Evolutionary conservation across 2,329 filamentous ascomycete species (phyloP).

Genomic region (Colletotrichum higginsianum): DNA sequence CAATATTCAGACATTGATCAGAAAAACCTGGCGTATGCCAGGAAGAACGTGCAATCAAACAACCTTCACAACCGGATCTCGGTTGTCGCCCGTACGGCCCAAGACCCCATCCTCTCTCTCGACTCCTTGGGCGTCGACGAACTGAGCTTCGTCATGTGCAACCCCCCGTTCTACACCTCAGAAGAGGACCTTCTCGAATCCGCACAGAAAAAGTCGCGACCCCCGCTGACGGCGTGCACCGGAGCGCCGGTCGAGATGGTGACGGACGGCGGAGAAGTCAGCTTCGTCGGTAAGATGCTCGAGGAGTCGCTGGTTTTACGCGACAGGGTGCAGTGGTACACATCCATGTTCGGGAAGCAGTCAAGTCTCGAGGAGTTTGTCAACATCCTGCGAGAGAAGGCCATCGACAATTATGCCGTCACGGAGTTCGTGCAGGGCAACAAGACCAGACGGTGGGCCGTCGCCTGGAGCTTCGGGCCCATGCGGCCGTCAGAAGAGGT

Average conservation of each 20-base stretch:
- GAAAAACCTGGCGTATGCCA: constrained; percentile 76
- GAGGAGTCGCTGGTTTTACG: constrained; percentile 75
- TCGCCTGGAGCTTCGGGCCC: constrained; percentile 87
- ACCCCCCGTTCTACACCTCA: constrained; percentile 94
- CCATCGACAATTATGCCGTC: constrained; percentile 84
- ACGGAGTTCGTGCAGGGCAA: constrained; percentile 83
- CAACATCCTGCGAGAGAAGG: constrained; percentile 68
- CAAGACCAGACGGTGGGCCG: constrained; percentile 86
- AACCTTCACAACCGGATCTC: constrained; percentile 74
- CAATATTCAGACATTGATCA: constrained; percentile 78
- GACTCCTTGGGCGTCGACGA: constrained; percentile 63
- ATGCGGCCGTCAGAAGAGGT: constrained; percentile 71
- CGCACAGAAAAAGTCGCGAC: constrained; percentile 75
- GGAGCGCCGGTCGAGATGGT: constrained; percentile 91
- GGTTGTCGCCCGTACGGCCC: constrained; percentile 68
- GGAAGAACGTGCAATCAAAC: constrained; percentile 78
- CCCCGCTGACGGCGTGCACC: constrained; percentile 81
- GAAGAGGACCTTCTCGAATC: constrained; percentile 76
- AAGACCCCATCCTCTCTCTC: constrained; percentile 75
- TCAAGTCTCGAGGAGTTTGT: constrained; percentile 76
- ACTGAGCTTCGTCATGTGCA: constrained; percentile 91
- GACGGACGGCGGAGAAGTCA: constrained; percentile 81
- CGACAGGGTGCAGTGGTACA: constrained; percentile 86
- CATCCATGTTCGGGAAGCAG: constrained; percentile 89
- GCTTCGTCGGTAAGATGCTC: constrained; percentile 80